Base-by-base conservation (phyloP, 768 basidiomycete species). In the Crassisporium funariophilum region DNA sequence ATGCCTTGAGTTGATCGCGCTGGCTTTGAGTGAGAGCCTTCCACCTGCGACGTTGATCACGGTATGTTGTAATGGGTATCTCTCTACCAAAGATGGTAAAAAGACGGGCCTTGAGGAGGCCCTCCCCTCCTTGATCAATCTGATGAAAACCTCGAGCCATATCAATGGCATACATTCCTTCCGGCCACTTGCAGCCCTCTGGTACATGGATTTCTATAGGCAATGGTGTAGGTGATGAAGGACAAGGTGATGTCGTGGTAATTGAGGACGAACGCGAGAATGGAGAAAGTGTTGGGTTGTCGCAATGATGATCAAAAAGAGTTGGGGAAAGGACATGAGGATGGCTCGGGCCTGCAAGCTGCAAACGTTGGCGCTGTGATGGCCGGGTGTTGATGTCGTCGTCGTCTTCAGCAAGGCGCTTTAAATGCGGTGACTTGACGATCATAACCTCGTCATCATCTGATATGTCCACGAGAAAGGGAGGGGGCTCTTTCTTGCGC, bases 101-200 rank as follows among this genome's bases (percentile, higher is more conserved):
- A 10, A 33, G n/a, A 24, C 29, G 16, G 19, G 19, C 17, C 21
- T 44, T 15, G 19, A 44, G 7, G 36, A 5, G 19, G 6, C 15
- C 12, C 16, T 36, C 15, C 29, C 12, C 15, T 17, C 42, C 16
- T 38, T 21, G 15, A 22, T 38, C 15, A 25, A 46, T 15, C 8
- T 9, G 20, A 9, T 22, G 15, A 22, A 46, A 35, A 12, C 34
- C 44, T 21, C 4, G 15, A 11, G 36, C 35, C 44, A 46, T 46
- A 20, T 46, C 44, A 21, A 21, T 11, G 8, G 44, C 44, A 36
- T 46, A 36, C 19, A 46, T 36, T 10, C 23, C 20, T 4, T 15
- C 13, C 4, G 44, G 44, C 44, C 44, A 46, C 27, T 29, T 29
- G 7, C 8, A 29, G 7, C 8, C 13, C 13, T 29, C 27, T 29